These are phyloP conservation scores for Discostella stelligeroides DNA, from an alignment of 108 stramenopile species.

Conservation along the genomic window DNA sequence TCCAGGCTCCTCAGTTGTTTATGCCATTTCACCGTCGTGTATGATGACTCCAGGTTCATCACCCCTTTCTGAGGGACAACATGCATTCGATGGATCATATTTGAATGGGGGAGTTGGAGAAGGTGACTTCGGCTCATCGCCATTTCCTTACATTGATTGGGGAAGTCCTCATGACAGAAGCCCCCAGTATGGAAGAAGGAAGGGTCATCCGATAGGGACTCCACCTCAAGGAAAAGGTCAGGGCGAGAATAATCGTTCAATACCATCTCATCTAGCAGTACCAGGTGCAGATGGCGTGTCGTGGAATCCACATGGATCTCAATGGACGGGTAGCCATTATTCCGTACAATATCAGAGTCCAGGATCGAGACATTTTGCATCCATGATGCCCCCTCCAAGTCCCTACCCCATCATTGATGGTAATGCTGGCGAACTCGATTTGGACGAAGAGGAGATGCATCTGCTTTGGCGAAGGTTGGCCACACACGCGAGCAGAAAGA, in stretches of 20 bases:
- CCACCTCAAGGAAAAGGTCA: slow-evolving; percentile 5
- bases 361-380: neutral
- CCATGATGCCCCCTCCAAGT: neutral
- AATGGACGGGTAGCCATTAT: neutral
- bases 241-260: slow-evolving; percentile 3
- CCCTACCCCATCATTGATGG: slow-evolving; percentile 7
- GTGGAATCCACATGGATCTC: neutral
- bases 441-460: slow-evolving; percentile 36
- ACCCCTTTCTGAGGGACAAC: slow-evolving; percentile 9
- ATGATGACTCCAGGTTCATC: slow-evolving; percentile 34
- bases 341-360: neutral
- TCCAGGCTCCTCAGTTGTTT: neutral
- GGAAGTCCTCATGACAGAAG: slow-evolving; percentile 16
- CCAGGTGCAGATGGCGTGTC: neutral
- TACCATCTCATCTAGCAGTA: slow-evolving; percentile 17
- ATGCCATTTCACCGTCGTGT: slow-evolving; percentile 8
- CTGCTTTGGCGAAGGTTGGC: slow-evolving; percentile 27
- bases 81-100: neutral
- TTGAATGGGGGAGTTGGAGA: neutral
- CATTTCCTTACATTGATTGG: slow-evolving; percentile 39
- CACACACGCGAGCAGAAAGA: slow-evolving; percentile 22
- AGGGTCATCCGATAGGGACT: too few species aligned
- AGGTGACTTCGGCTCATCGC: slow-evolving; percentile 6
- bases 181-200: neutral
- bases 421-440: slow-evolving; percentile 8